These are phyloP conservation scores for Aphanomyces cochlioides DNA, from an alignment of 352 stramenopile species.

Conservation along the genomic window DNA sequence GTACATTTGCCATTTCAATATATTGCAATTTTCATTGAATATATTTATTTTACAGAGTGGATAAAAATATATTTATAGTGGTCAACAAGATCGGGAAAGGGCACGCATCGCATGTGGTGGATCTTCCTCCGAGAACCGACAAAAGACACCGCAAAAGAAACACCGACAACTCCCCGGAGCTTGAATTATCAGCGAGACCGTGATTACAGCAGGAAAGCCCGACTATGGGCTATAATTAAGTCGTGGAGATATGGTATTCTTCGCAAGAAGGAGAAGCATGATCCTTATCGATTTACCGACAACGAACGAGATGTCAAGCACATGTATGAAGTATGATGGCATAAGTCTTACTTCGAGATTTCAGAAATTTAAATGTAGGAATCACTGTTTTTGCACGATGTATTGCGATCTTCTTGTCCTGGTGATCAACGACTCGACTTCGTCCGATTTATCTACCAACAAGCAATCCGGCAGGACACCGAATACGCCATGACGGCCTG, in stretches of 20 bases:
- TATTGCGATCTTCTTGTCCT: not conserved
- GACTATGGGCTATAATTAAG: constrained; percentile 4
- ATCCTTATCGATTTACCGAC: constrained; percentile 2
- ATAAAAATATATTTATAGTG: too few relatives aligned
- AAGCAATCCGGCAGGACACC: not conserved
- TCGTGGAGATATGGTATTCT: constrained; percentile 11
- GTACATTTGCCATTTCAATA: too few relatives aligned
- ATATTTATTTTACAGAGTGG: too few relatives aligned
- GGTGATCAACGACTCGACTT: constrained; percentile 13
- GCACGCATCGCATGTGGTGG: not conserved
- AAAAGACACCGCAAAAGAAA: too few relatives aligned
- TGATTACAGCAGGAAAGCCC: not conserved
- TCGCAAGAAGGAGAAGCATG: constrained; percentile 13
- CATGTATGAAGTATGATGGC: constrained; percentile 15
- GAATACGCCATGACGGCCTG: not conserved
- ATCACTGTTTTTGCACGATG: constrained; percentile 7
- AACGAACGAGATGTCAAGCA: constrained; percentile 12
- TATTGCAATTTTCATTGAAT: too few relatives aligned
- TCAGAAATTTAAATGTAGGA: not conserved
- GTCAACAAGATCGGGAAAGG: too few relatives aligned
- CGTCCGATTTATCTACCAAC: not conserved
- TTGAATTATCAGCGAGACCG: not conserved
- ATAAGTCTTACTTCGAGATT: not conserved
- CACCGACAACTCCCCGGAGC: not conserved
- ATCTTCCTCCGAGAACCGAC: not conserved